Conservation (phyloP, 148 eudicot species). For the Rhododendron williamsianum region DNA sequence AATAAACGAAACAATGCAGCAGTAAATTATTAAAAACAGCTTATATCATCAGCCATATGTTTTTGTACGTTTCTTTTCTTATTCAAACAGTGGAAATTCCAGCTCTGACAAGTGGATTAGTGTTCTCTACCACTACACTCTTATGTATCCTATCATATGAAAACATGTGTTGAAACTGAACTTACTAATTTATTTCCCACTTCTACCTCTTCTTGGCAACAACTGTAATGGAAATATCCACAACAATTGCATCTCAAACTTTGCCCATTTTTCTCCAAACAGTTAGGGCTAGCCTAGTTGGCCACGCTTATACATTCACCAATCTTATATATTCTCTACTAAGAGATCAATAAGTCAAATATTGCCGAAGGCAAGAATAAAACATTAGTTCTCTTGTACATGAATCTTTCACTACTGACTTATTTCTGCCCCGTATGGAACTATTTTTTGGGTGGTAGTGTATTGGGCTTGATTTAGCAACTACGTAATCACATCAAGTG, state of each 20-base stretch:
- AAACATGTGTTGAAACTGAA: neutral
- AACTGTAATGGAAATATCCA: neutral
- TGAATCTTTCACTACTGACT: neutral
- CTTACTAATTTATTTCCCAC: neutral
- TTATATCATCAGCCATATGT: neutral
- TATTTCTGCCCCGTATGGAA: neutral
- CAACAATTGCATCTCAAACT: neutral
- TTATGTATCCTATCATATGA: neutral
- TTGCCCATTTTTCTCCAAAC: neutral
- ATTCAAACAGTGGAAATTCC: neutral
- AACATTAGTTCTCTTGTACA: neutral
- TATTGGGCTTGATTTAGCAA: neutral
- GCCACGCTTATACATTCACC: neutral
- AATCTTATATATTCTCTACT: neutral
- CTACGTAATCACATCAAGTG: neutral
- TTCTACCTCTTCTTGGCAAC: neutral
- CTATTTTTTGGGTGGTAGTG: neutral
- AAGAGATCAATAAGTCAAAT: neutral
- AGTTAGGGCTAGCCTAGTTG: neutral
- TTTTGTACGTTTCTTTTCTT: neutral
- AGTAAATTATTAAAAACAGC: neutral
- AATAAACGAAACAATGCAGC: neutral
- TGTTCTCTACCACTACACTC: neutral
- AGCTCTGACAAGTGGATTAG: neutral
- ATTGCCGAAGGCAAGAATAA: neutral